Base-by-base conservation (phyloP, 2,329 filamentous ascomycete genomes). In the Verticillium dahliae region DNA sequence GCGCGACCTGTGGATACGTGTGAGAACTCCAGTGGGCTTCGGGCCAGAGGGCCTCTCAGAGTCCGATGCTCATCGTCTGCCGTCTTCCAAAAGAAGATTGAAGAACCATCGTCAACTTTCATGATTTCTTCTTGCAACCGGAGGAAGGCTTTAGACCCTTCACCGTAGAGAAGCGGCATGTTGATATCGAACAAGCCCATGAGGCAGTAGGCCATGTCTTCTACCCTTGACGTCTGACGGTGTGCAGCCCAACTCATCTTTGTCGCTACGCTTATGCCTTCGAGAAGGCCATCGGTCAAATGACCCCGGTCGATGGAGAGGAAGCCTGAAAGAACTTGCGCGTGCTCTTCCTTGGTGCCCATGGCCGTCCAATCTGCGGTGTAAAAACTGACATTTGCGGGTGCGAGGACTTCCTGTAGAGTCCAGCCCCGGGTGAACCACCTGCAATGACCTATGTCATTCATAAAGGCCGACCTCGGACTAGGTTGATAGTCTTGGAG, bases 161-260 rank as follows among this genome's bases (percentile, higher is more conserved):
- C 65, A 0, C 67, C 66, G 34, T 68, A 70, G n/a, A 69, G 62
- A 61, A 70, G 62, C 6, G 69, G 67, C 68, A 71, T 69, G 61
- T 67, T 66, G 35, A 70, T 63, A 35, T 60, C 65, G 33, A 71
- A 67, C 2, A 71, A 57, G 9, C 69, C 69, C 27, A 71, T 61
- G 2, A 70, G 63, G 54, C 66, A 68, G 56, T 70, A 71, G 6
- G 69, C 67, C 22, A 61, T 61, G 62, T 71, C 69, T 58, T 71
- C 69, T 15, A 56, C 31, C 4, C 66, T 61, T 1, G 67, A 70
- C 4, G 69, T 70, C 31, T 61, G 37, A 5, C 69, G 59, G 7
- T 38, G 31, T 4, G 67, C 62, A 3, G 66, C 66, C 69, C 69
- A 71, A 2, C 66, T 62, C 66, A 70, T 70, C 57, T 64, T 67